Evolutionary conservation across 495 filamentous ascomycete genomes (phyloP).

Genomic region (Penicillium angulare): DNA sequence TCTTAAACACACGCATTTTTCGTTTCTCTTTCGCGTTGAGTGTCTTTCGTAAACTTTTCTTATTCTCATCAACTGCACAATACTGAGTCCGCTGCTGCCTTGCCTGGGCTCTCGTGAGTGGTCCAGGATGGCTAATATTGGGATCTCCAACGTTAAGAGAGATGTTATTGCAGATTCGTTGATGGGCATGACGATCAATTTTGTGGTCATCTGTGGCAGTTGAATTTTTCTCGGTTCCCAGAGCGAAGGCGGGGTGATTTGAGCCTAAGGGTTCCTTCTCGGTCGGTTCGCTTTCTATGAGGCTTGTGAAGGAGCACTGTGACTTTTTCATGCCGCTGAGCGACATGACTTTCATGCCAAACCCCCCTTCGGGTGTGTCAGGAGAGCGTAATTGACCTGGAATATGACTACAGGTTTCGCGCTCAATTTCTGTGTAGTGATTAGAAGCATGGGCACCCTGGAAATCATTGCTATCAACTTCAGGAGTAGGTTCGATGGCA

Average conservation of each 20-base stretch:
- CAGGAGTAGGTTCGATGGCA: not conserved
- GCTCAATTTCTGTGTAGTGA: not conserved
- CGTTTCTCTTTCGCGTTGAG: constrained; percentile 7
- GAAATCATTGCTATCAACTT: constrained; percentile 1
- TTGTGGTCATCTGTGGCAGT: not conserved
- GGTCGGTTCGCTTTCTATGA: constrained; percentile 2
- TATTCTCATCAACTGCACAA: not conserved
- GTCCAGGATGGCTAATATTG: not conserved
- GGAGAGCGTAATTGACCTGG: constrained; percentile 6
- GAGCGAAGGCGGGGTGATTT: not conserved
- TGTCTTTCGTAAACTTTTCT: not conserved
- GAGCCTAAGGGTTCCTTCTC: constrained; percentile 1
- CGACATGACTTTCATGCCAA: constrained; percentile 1
- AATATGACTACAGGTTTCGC: not conserved
- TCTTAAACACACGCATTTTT: constrained; percentile 10
- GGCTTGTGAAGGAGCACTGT: not conserved
- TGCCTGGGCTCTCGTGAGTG: constrained; percentile 9
- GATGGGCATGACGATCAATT: not conserved
- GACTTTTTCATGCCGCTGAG: not conserved
- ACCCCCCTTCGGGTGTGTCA: not conserved
- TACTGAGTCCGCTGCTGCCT: constrained; percentile 1
- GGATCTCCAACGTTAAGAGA: not conserved
- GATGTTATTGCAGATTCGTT: not conserved
- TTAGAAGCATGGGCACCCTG: not conserved
- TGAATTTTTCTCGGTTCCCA: constrained; percentile 1